These are phyloP conservation scores for Colletotrichum scovillei DNA, from an alignment of 2,329 filamentous ascomycete species.

Conservation along the genomic window DNA sequence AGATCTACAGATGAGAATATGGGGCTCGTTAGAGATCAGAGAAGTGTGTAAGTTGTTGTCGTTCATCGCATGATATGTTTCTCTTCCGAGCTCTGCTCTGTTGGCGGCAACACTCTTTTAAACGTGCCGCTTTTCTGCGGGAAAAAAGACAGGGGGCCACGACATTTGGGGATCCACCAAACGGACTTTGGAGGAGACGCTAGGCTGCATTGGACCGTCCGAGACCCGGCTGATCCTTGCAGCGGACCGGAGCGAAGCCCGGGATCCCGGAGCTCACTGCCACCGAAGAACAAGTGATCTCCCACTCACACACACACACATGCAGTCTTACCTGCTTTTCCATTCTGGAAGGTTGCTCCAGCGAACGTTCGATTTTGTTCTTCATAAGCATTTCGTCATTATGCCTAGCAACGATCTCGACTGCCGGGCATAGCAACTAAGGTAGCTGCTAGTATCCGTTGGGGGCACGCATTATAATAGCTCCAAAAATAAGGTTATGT, in stretches of 20 bases:
- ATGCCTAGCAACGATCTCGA: too few relatives aligned
- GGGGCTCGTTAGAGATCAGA: background rate
- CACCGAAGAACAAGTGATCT: background rate
- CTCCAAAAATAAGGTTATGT: background rate
- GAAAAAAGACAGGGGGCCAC: background rate
- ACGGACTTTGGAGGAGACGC: slow-evolving; percentile 2
- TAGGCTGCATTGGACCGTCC: slow-evolving; percentile 3
- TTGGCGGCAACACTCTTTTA: background rate
- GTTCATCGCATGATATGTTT: background rate
- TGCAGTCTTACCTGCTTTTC: background rate
- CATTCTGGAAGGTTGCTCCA: background rate
- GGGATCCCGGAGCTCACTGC: background rate
- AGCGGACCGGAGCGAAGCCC: slow-evolving; percentile 1
- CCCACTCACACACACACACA: background rate
- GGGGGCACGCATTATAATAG: background rate
- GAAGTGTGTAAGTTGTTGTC: background rate
- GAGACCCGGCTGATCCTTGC: slow-evolving; percentile 11
- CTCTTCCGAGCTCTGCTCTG: background rate
- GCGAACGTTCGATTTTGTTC: background rate
- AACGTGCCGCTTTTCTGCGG: background rate
- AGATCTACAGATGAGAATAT: background rate
- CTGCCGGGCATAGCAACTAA: too few relatives aligned
- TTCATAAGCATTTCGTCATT: background rate
- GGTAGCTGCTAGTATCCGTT: background rate
- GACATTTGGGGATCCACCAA: background rate